A percentile compares a stretch with the other conserved stretches of the same genome.
Evolutionary conservation across 75 land plant species (phyloP).

Genomic region (Gnetum montanum): DNA sequence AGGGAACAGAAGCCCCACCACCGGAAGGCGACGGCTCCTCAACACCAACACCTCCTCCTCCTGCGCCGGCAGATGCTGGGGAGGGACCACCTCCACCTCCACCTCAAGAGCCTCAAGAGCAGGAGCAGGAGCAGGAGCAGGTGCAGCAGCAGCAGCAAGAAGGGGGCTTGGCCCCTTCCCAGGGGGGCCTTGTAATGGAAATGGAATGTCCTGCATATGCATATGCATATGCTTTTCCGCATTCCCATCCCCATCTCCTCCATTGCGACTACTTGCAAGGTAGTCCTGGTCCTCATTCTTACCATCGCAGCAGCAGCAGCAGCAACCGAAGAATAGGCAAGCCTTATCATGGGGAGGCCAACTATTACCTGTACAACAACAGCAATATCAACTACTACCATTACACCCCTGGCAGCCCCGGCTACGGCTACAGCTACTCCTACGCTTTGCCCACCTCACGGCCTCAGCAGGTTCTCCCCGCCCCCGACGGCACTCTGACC

Average conservation of each 20-base stretch:
- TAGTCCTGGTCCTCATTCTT: slow-evolving; percentile 5
- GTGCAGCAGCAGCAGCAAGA: too few relatives aligned
- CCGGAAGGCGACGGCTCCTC: slow-evolving; percentile 4
- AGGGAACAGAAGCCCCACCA: background rate
- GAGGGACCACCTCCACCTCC: slow-evolving; percentile 1
- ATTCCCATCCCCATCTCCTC: too few relatives aligned
- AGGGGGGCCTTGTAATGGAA: too few relatives aligned
- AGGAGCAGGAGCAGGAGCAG: too few relatives aligned
- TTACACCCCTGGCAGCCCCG: slow-evolving; percentile 20
- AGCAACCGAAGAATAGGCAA: background rate
- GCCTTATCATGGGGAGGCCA: background rate
- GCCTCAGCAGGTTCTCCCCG: background rate
- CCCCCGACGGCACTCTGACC: slow-evolving; percentile 20
- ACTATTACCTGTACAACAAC: slow-evolving; percentile 14
- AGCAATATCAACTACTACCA: slow-evolving; percentile 28
- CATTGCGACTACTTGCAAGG: too few relatives aligned
- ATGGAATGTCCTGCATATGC: too few relatives aligned
- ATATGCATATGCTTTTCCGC: too few relatives aligned
- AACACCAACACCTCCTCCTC: slow-evolving; percentile 13
- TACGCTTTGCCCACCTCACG: background rate
- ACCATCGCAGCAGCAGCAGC: background rate
- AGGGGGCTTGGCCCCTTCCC: too few relatives aligned
- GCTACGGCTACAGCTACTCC: slow-evolving; percentile 7
- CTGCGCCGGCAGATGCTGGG: slow-evolving; percentile 8
- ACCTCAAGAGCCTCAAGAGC: background rate